Conservation (phyloP, 2,329 filamentous ascomycete species). For the Cryphonectria japonica region DNA sequence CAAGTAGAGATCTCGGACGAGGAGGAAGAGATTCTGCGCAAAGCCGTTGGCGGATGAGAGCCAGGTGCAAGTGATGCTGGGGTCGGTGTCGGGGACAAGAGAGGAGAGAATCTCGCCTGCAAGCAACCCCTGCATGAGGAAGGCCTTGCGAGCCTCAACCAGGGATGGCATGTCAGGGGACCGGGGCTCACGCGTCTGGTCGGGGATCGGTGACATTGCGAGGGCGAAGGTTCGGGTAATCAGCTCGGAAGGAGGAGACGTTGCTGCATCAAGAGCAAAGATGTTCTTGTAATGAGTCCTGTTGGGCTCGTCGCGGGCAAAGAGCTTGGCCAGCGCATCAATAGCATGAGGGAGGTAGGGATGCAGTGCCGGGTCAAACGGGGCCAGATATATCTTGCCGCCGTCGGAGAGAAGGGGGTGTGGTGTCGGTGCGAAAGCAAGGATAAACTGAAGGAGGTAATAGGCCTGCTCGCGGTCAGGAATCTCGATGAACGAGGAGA, state of each 20-base stretch:
- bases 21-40: slow-evolving; percentile 74
- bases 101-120: slow-evolving; percentile 86
- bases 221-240: slow-evolving; percentile 86
- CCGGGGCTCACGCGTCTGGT: slow-evolving; percentile 59
- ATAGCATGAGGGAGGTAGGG: slow-evolving; percentile 88
- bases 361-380: slow-evolving; percentile 80
- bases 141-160: slow-evolving; percentile 82
- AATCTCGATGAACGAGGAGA: slow-evolving; percentile 78
- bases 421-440: slow-evolving; percentile 86
- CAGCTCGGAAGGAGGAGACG: slow-evolving; percentile 72
- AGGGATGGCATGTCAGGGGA: slow-evolving; percentile 65
- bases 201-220: slow-evolving; percentile 82
- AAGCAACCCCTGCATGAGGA: slow-evolving; percentile 88
- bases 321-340: slow-evolving; percentile 86
- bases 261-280: slow-evolving; percentile 72
- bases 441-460: slow-evolving; percentile 83
- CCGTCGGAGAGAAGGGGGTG: slow-evolving; percentile 59
- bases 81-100: slow-evolving; percentile 67
- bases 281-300: slow-evolving; percentile 81
- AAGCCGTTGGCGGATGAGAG: slow-evolving; percentile 83
- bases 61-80: slow-evolving; percentile 76
- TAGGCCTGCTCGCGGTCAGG: slow-evolving; percentile 85
- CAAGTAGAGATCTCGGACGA: slow-evolving; percentile 73
- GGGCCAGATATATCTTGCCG: slow-evolving; percentile 69
- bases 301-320: slow-evolving; percentile 93